Evolutionary conservation across 2,329 filamentous ascomycete genomes (phyloP).

Genomic region (Nemania sp.): DNA sequence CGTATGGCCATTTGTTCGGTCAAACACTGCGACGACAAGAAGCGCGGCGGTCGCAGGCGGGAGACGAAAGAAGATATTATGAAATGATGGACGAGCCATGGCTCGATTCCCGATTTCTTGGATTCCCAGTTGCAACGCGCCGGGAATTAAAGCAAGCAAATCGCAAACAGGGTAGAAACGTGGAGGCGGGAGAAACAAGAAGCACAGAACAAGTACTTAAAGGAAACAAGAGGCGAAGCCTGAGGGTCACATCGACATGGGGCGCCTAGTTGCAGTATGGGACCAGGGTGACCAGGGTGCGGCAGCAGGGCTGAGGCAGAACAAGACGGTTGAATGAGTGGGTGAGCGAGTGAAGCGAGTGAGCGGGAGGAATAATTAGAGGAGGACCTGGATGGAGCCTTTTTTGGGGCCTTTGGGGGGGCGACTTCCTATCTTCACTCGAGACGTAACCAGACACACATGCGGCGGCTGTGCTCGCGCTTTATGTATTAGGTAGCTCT

Average conservation of each 20-base stretch:
- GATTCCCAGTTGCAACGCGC: neutral
- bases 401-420: slow-evolving; percentile 1
- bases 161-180: slow-evolving; percentile 19
- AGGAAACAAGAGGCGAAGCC: slow-evolving; percentile 32
- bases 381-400: neutral
- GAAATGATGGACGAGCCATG: slow-evolving; percentile 39
- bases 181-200: slow-evolving; percentile 20
- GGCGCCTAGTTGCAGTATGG: slow-evolving; percentile 18
- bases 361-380: neutral
- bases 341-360: neutral
- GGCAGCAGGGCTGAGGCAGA: slow-evolving; percentile 31
- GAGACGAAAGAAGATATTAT: slow-evolving; percentile 42
- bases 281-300: slow-evolving; percentile 21
- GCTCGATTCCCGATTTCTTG: slow-evolving; percentile 23
- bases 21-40: slow-evolving; percentile 41
- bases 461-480: slow-evolving; percentile 1
- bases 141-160: slow-evolving; percentile 17
- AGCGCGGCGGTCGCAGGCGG: slow-evolving; percentile 42
- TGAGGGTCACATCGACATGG: slow-evolving; percentile 26
- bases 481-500: no score
- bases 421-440: slow-evolving; percentile 6
- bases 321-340: neutral
- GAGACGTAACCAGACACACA: neutral
- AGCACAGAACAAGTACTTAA: slow-evolving; percentile 27
- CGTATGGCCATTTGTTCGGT: slow-evolving; percentile 42